phyloP scores from a whole-genome alignment of 108 stramenopile species.

The Nitzschia sp. region DNA sequence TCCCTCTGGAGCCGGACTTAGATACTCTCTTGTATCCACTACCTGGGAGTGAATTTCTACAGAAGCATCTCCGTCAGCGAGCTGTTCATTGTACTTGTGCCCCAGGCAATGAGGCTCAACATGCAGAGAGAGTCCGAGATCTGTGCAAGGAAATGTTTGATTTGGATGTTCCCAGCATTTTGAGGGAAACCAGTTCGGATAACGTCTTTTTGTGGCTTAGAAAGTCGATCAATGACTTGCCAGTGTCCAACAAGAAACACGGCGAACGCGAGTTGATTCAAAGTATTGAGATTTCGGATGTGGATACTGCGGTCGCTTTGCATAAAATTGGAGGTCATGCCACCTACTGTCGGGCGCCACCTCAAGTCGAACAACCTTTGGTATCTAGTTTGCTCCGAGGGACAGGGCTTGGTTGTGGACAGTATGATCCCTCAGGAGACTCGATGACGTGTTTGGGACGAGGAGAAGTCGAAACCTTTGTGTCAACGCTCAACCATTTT shows the following conservation, averaged over 20 bases:
- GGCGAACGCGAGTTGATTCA: conserved; percentile 35
- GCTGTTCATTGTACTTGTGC: conserved; percentile 38
- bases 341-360: conserved; percentile 89
- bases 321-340: conserved; percentile 65
- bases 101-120: neutral
- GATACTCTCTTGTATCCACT: conserved; percentile 25
- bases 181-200: conserved; percentile 65
- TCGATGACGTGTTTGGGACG: conserved; percentile 52
- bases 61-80: conserved; percentile 22
- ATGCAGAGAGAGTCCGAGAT: conserved; percentile 4
- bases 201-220: conserved; percentile 68
- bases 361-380: conserved; percentile 68
- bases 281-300: conserved; percentile 76
- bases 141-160: conserved; percentile 46
- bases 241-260: conserved; percentile 1
- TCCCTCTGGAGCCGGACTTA: conserved; percentile 14
- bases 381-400: conserved; percentile 59
- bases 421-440: conserved; percentile 62
- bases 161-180: conserved; percentile 50
- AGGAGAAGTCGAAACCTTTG: conserved; percentile 91
- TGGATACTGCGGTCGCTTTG: conserved; percentile 64
- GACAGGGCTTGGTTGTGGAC: conserved; percentile 80
- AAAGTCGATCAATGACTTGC: neutral
- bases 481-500: conserved; percentile 54
- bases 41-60: conserved; percentile 12